These are phyloP conservation scores for Seiridium unicorne DNA, from an alignment of 2,329 filamentous ascomycete species.

Conservation along the genomic window DNA sequence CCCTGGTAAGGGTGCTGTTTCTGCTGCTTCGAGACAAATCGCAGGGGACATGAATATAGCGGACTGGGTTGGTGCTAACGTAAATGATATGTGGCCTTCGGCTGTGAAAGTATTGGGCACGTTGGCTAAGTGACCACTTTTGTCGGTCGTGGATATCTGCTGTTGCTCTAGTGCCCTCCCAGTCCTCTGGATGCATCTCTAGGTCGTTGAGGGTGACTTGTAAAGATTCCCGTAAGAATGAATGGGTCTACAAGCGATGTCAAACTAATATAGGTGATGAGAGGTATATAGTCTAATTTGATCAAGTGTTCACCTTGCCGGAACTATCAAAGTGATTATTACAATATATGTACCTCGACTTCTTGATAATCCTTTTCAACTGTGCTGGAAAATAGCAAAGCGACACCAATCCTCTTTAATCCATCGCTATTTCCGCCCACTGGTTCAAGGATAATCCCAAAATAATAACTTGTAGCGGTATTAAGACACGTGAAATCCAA, in stretches of 20 bases:
- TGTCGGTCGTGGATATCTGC: too few relatives aligned
- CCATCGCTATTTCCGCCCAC: not conserved
- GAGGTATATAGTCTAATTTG: too few relatives aligned
- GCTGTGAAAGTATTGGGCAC: conserved; percentile 4
- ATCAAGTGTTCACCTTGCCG: too few relatives aligned
- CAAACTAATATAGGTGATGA: too few relatives aligned
- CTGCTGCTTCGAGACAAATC: not conserved
- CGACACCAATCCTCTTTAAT: not conserved
- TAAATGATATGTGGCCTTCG: conserved; percentile 11
- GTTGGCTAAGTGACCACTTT: not conserved
- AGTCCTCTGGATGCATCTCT: too few relatives aligned
- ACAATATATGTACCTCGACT: not conserved
- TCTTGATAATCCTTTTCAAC: fast-evolving
- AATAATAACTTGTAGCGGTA: not conserved
- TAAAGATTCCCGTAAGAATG: too few relatives aligned
- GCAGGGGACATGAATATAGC: conserved; percentile 5
- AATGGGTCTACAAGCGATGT: too few relatives aligned
- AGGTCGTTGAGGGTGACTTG: too few relatives aligned
- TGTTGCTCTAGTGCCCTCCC: too few relatives aligned
- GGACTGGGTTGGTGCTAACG: conserved; percentile 11
- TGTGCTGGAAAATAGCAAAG: not conserved
- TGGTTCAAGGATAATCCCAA: not conserved
- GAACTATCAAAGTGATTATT: not conserved
- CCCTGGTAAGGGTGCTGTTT: not conserved
- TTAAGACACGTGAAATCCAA: not conserved